phyloP scores from a whole-genome alignment of 352 stramenopile genomes.

The Pythium diclinum region DNA sequence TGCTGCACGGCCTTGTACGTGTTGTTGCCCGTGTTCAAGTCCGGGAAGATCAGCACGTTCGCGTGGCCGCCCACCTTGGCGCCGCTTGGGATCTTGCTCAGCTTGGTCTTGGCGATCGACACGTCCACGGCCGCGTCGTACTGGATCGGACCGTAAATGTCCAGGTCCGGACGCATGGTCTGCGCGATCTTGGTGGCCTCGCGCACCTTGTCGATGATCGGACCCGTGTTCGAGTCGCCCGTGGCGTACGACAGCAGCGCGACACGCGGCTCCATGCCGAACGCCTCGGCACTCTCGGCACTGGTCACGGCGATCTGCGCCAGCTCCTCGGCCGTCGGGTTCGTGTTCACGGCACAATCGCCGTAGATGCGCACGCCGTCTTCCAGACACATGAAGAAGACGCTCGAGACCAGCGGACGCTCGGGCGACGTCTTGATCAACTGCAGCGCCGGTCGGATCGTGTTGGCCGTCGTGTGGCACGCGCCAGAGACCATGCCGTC shows the following conservation, averaged over 20 bases:
- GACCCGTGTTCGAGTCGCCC: slow-evolving; percentile 71
- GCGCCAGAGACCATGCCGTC: slow-evolving; percentile 87
- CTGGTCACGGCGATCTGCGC: slow-evolving; percentile 79
- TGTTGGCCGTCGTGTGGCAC: slow-evolving; percentile 84
- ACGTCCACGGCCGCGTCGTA: slow-evolving; percentile 81
- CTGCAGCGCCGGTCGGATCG: slow-evolving; percentile 84
- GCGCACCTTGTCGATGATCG: slow-evolving; percentile 85
- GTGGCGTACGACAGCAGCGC: slow-evolving; percentile 85
- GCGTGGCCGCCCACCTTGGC: slow-evolving; percentile 73
- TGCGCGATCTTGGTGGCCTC: slow-evolving; percentile 72
- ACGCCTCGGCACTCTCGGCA: slow-evolving; percentile 70
- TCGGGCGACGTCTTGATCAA: slow-evolving; percentile 81
- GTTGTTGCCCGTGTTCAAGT: slow-evolving; percentile 88
- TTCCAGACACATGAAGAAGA: slow-evolving; percentile 88
- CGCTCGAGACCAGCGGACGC: slow-evolving; percentile 69
- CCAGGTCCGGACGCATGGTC: slow-evolving; percentile 57
- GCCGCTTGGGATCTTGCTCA: slow-evolving; percentile 56
- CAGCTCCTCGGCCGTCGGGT: slow-evolving; percentile 68
- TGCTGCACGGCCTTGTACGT: slow-evolving; percentile 90
- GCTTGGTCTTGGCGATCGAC: slow-evolving; percentile 79
- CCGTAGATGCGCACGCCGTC: slow-evolving; percentile 80
- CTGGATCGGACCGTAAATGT: slow-evolving; percentile 87
- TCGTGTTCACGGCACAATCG: slow-evolving; percentile 85
- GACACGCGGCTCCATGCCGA: slow-evolving; percentile 78
- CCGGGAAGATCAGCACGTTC: slow-evolving; percentile 86